Conservation (phyloP, 306 rosid species). For the Gillenia trifoliata region DNA sequence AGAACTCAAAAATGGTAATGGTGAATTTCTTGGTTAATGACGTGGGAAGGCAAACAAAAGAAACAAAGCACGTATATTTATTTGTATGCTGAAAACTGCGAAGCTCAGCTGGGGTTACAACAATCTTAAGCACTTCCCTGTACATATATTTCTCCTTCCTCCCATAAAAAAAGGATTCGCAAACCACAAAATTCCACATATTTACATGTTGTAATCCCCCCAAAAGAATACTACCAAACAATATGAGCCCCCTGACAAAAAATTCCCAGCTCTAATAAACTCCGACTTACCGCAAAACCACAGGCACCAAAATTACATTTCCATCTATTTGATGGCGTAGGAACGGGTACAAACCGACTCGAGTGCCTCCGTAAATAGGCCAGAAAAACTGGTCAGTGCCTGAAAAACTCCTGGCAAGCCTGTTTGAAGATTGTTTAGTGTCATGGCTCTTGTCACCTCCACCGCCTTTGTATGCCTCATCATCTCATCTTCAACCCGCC, state of each 20-base stretch:
- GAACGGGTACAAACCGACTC: conserved; percentile 69
- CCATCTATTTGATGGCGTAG: conserved; percentile 68
- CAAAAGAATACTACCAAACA: conserved; percentile 17
- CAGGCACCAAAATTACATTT: conserved; percentile 18
- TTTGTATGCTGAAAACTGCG: conserved; percentile 40
- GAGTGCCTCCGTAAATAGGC: conserved; percentile 77
- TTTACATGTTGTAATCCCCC: conserved; percentile 54
- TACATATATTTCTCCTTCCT: conserved; percentile 49
- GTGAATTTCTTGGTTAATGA: not conserved
- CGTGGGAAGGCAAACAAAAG: not conserved
- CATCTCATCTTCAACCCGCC: conserved; percentile 95
- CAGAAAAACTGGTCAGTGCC: conserved; percentile 87
- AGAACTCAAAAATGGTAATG: not conserved
- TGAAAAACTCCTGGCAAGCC: conserved; percentile 97
- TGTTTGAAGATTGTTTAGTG: conserved; percentile 87
- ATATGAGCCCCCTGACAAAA: conserved; percentile 23
- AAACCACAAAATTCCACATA: conserved; percentile 65
- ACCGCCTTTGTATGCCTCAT: conserved; percentile 76
- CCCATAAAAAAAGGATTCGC: conserved; percentile 30
- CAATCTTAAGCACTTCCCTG: conserved; percentile 58
- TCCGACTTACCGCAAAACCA: conserved; percentile 28
- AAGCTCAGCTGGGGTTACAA: conserved; percentile 37
- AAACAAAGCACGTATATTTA: conserved; percentile 41
- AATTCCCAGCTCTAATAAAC: conserved; percentile 41
- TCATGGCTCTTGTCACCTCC: conserved; percentile 92